Evolutionary conservation across 208 protist species (phyloP).

Genomic region (Wallacemonas sp.): DNA sequence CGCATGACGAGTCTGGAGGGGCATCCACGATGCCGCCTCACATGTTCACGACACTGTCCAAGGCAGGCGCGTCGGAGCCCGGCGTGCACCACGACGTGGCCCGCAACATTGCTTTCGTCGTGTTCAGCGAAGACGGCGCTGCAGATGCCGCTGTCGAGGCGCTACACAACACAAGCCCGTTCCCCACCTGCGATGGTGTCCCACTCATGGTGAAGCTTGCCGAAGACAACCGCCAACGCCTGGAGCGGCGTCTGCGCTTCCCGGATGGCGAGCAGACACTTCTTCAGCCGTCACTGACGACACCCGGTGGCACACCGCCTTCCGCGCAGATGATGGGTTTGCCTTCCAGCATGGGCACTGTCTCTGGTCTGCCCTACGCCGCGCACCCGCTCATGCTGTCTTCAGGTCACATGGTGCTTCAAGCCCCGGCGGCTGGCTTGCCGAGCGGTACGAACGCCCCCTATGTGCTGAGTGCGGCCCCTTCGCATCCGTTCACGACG

Average conservation of each 20-base stretch:
- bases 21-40: background rate
- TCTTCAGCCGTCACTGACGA: background rate
- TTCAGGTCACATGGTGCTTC: background rate
- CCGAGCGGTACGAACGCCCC: no score
- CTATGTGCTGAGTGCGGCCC: no score
- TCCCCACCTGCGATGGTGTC: slow-evolving; percentile 44
- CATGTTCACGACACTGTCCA: background rate
- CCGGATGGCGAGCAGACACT: background rate
- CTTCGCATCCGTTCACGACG: no score
- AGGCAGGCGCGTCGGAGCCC: background rate
- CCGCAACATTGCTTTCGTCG: slow-evolving; percentile 81
- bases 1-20: no score
- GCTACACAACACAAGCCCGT: slow-evolving; percentile 66
- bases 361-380: background rate
- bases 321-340: background rate
- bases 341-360: background rate
- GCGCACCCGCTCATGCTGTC: background rate
- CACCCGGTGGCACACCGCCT: background rate
- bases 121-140: slow-evolving; percentile 53
- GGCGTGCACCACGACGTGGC: background rate
- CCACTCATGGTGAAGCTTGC: slow-evolving; percentile 72
- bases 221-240: slow-evolving; percentile 53
- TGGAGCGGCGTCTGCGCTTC: slow-evolving; percentile 23
- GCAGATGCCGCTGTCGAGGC: slow-evolving; percentile 48
- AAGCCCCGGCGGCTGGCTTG: no score